Evolutionary conservation across 2,329 filamentous ascomycete species (phyloP).

Genomic region (Nannizziopsis arthrosporioides): DNA sequence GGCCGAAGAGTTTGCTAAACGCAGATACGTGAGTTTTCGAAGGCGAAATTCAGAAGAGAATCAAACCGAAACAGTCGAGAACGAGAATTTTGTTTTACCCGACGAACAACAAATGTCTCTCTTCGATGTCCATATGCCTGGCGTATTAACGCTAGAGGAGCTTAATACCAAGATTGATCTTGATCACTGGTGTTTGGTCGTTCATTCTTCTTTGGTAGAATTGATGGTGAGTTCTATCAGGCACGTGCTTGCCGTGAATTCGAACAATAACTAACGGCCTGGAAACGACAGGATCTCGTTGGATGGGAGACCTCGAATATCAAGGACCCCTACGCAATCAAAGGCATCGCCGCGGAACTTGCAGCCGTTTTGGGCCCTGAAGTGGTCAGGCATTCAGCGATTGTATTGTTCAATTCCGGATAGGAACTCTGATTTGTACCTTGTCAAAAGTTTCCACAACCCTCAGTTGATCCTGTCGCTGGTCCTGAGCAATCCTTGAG

Average conservation of each 20-base stretch:
- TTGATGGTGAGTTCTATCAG: conserved; percentile 28
- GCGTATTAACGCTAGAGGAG: conserved; percentile 34
- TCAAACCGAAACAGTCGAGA: conserved; percentile 13
- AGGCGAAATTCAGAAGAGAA: conserved; percentile 19
- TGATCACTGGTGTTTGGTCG: conserved; percentile 34
- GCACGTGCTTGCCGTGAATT: neutral
- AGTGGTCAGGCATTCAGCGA: conserved; percentile 32
- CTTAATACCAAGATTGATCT: conserved; percentile 32
- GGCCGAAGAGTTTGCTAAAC: conserved; percentile 31
- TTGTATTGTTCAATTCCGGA: conserved; percentile 25
- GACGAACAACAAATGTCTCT: conserved; percentile 35
- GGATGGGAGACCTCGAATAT: conserved; percentile 37
- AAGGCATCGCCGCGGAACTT: conserved; percentile 38
- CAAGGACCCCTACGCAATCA: conserved; percentile 34
- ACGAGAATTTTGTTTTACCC: conserved; percentile 16
- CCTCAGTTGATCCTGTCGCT: no score
- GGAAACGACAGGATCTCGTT: conserved; percentile 31
- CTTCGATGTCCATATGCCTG: conserved; percentile 38
- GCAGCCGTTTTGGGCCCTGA: conserved; percentile 35
- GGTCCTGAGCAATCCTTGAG: no score
- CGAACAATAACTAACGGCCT: neutral
- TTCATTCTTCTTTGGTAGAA: conserved; percentile 33
- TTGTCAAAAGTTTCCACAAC: neutral
- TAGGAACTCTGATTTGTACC: neutral
- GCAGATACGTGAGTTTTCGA: conserved; percentile 35